phyloP scores from a whole-genome alignment of 768 basidiomycete species.

The Hysterangium stoloniferum region DNA sequence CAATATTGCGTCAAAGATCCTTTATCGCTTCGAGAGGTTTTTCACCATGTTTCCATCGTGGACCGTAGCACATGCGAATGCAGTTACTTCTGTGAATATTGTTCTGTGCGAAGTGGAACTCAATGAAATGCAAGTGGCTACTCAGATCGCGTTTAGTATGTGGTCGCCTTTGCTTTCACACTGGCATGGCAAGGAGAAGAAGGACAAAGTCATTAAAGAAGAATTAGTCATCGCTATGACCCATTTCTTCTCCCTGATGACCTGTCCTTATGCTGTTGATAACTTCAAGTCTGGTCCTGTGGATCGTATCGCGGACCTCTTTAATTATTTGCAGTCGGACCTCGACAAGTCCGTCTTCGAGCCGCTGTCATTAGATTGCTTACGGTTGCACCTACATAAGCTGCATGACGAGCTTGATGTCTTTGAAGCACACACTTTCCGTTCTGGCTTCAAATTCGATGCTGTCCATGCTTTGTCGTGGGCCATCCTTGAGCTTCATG shows the following conservation, averaged over 20 bases:
- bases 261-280: conserved; percentile 25
- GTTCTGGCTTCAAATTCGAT: conserved; percentile 68
- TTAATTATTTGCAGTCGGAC: conserved; percentile 52
- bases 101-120: conserved; percentile 70
- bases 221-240: conserved; percentile 67
- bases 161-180: conserved; percentile 61
- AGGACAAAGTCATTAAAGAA: conserved; percentile 71
- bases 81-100: conserved; percentile 58
- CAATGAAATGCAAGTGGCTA: conserved; percentile 56
- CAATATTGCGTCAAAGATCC: conserved; percentile 40
- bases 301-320: conserved; percentile 44
- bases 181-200: conserved; percentile 53
- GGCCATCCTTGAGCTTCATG: conserved; percentile 72
- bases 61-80: conserved; percentile 72
- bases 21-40: conserved; percentile 54
- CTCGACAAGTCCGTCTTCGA: conserved; percentile 61
- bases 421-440: conserved; percentile 60
- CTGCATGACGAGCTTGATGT: conserved; percentile 24
- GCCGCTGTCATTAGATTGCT: conserved; percentile 51
- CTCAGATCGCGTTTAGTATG: conserved; percentile 48
- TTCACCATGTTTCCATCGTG: conserved; percentile 61
- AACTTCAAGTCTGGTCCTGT: conserved; percentile 22
- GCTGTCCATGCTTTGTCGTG: conserved; percentile 64
- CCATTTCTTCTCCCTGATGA: conserved; percentile 65
- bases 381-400: conserved; percentile 45